These are phyloP conservation scores for Furcasterigmium furcatum DNA, from an alignment of 2,329 filamentous ascomycete species.

Conservation along the genomic window DNA sequence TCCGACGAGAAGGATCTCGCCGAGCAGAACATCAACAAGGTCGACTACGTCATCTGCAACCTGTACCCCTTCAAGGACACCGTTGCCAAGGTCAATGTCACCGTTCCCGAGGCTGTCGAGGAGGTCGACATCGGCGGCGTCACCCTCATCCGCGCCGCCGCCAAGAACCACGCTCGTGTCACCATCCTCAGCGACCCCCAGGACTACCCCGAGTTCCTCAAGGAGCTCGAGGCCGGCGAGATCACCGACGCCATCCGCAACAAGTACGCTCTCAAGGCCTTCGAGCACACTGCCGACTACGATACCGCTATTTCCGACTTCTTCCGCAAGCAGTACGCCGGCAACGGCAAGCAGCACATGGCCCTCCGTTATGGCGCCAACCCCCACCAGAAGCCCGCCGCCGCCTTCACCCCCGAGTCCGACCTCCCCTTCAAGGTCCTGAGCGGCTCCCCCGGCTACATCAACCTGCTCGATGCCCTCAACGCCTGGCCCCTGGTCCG, in stretches of 20 bases:
- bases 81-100: slow-evolving; percentile 94
- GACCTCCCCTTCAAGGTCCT: slow-evolving; percentile 93
- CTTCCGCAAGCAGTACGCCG: slow-evolving; percentile 96
- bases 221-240: slow-evolving; percentile 83
- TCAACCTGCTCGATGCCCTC: slow-evolving; percentile 93
- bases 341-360: slow-evolving; percentile 77
- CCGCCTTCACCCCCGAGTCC: slow-evolving; percentile 71
- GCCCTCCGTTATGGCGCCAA: slow-evolving; percentile 93
- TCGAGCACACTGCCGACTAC: slow-evolving; percentile 97
- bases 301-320: slow-evolving; percentile 92
- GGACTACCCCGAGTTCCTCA: slow-evolving; percentile 92
- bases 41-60: slow-evolving; percentile 97
- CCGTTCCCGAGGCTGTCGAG: slow-evolving; percentile 93
- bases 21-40: slow-evolving; percentile 91
- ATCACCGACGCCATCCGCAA: slow-evolving; percentile 84
- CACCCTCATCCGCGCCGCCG: slow-evolving; percentile 90
- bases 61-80: slow-evolving; percentile 99
- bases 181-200: slow-evolving; percentile 92
- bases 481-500: slow-evolving; percentile 97
- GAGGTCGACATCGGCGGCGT: slow-evolving; percentile 99
- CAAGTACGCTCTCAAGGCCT: slow-evolving; percentile 92
- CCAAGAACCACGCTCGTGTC: slow-evolving; percentile 95
- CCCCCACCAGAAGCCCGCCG: slow-evolving; percentile 95
- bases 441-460: slow-evolving; percentile 86
- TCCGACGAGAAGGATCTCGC: slow-evolving; percentile 96